Evolutionary conservation across 176 grass and related monocot species (phyloP).

Genomic region (Avena atlantica): DNA sequence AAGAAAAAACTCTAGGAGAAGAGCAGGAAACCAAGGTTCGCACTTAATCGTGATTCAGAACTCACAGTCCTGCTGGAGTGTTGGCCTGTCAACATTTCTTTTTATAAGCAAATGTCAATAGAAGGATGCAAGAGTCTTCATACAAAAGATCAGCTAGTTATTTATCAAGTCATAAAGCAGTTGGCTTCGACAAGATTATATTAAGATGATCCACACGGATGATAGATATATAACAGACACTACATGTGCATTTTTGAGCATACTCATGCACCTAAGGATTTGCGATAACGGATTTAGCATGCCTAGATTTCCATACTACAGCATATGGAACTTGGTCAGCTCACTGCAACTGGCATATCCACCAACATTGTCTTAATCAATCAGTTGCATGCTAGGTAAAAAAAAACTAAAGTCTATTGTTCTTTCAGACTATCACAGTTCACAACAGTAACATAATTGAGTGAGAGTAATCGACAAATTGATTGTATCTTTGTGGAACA

Average conservation of each 20-base stretch:
- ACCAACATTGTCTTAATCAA: constrained; percentile 1
- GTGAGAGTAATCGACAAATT: background rate
- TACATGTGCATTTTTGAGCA: background rate
- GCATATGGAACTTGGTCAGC: background rate
- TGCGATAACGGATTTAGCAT: background rate
- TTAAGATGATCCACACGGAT: background rate
- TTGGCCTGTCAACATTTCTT: background rate
- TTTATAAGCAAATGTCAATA: background rate
- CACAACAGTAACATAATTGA: background rate
- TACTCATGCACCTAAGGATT: background rate
- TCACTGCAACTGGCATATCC: background rate
- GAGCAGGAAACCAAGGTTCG: background rate
- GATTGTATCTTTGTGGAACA: background rate
- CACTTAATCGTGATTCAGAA: background rate
- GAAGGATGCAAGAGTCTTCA: background rate
- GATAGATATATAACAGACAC: constrained; percentile 6
- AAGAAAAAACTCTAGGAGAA: background rate
- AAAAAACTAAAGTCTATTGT: background rate
- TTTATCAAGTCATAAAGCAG: background rate
- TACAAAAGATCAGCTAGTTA: constrained; percentile 1
- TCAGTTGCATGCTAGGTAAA: background rate
- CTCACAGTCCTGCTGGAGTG: background rate
- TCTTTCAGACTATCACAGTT: background rate
- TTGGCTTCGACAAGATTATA: background rate
- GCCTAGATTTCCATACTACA: background rate